Evolutionary conservation across 345 rosid genomes (phyloP).

Genomic region (Bruguiera sexangula): DNA sequence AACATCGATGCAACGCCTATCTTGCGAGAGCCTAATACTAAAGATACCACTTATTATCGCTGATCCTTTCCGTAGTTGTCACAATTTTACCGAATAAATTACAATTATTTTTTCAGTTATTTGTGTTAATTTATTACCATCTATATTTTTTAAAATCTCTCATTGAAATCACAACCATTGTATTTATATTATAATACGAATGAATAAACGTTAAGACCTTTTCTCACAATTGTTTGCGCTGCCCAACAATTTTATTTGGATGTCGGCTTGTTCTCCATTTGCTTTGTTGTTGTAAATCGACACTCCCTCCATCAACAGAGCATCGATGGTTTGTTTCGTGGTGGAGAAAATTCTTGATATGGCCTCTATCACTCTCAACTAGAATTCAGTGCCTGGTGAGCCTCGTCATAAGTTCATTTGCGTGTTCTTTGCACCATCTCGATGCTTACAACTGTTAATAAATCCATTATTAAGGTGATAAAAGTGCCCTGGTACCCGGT

Average conservation of each 20-base stretch:
- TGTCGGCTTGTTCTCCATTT: not conserved
- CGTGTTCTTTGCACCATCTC: not conserved
- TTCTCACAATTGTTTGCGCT: no score
- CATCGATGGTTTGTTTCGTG: constrained; percentile 68
- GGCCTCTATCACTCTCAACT: constrained; percentile 91
- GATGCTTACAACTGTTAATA: not conserved
- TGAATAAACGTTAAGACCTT: no score
- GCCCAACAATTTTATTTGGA: no score
- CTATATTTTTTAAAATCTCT: no score
- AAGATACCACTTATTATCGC: not conserved
- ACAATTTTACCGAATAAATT: no score
- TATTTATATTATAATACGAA: no score
- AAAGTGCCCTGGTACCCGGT: constrained; percentile 86
- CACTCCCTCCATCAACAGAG: constrained; percentile 43
- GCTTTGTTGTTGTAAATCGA: not conserved
- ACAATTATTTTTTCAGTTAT: no score
- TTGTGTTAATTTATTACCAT: no score
- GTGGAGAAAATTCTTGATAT: constrained; percentile 88
- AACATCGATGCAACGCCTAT: not conserved
- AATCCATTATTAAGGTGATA: constrained; percentile 51
- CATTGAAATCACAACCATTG: no score
- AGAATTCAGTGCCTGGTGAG: constrained; percentile 88
- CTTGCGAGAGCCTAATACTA: not conserved
- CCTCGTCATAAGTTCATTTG: not conserved
- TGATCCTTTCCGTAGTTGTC: no score